Evolutionary conservation across 345 rosid species (phyloP).

Genomic region (Brassica nigra): DNA sequence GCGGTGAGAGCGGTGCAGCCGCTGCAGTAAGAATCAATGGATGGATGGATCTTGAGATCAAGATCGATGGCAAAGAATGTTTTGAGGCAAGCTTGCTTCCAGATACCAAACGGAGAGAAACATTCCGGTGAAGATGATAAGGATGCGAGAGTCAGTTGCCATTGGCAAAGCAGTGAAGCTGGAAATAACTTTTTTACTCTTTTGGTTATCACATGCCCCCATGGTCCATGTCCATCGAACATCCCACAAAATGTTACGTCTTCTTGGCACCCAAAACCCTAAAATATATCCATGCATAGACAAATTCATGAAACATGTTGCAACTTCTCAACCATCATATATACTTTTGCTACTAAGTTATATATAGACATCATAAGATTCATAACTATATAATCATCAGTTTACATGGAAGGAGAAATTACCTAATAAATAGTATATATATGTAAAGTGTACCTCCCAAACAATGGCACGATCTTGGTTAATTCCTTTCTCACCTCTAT

Average conservation of each 20-base stretch:
- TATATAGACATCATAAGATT: background rate
- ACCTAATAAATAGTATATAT: conserved; percentile 11
- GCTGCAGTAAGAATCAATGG: conserved; percentile 68
- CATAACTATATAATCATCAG: background rate
- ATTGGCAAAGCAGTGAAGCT: conserved; percentile 63
- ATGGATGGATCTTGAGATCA: conserved; percentile 65
- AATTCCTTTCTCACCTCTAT: conserved; percentile 75
- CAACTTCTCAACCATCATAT: conserved; percentile 1
- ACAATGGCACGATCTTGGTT: conserved; percentile 80
- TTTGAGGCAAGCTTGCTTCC: conserved; percentile 76
- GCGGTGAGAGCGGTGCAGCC: conserved; percentile 77
- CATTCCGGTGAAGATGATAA: conserved; percentile 45
- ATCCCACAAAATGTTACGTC: conserved; percentile 84
- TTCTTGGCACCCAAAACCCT: conserved; percentile 91
- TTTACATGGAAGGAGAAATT: conserved; percentile 12
- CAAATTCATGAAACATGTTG: background rate
- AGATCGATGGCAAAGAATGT: conserved; percentile 68
- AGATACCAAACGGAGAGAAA: conserved; percentile 51
- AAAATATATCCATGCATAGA: background rate
- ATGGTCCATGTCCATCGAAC: conserved; percentile 95
- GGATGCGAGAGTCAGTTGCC: conserved; percentile 65
- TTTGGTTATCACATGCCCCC: conserved; percentile 84
- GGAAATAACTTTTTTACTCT: conserved; percentile 59
- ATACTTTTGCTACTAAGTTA: background rate
- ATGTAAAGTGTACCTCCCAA: conserved; percentile 68